A percentile compares a stretch with the other conserved stretches of the same genome.
These are phyloP conservation scores for Fistulinella prunicolor DNA, from an alignment of 768 basidiomycete species.

Conservation along the genomic window DNA sequence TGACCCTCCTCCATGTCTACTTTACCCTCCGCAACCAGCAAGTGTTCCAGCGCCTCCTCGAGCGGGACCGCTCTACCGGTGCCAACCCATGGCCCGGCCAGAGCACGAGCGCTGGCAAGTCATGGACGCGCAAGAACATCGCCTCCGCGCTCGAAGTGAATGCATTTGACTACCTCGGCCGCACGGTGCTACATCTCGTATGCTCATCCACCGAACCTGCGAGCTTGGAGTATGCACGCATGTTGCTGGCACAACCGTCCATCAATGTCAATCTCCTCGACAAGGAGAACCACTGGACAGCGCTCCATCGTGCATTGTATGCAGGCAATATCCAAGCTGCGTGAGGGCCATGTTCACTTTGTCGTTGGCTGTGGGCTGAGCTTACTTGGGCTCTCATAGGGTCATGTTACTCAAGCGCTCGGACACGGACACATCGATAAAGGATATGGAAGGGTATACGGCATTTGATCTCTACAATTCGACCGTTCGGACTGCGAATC, in stretches of 20 bases:
- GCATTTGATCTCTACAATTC: conserved; percentile 93
- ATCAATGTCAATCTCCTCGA: conserved; percentile 82
- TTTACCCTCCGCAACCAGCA: conserved; percentile 69
- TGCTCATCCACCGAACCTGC: conserved; percentile 58
- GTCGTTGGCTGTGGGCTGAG: neutral
- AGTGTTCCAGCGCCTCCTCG: conserved; percentile 74
- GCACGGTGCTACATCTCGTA: conserved; percentile 80
- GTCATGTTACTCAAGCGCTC: conserved; percentile 69
- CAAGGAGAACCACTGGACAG: conserved; percentile 85
- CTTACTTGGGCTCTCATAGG: conserved; percentile 39
- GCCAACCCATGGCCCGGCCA: conserved; percentile 21
- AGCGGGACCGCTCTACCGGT: conserved; percentile 41
- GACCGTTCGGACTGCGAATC: conserved; percentile 74
- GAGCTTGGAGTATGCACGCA: conserved; percentile 73
- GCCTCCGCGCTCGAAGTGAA: conserved; percentile 55
- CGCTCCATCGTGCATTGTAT: conserved; percentile 86
- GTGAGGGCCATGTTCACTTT: conserved; percentile 38
- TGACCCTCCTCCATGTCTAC: conserved; percentile 80
- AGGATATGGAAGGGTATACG: conserved; percentile 87
- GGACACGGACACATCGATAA: conserved; percentile 69
- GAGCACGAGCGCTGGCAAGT: conserved; percentile 53
- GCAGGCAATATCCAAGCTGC: conserved; percentile 69
- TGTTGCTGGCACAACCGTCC: conserved; percentile 70
- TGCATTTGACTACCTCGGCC: conserved; percentile 64
- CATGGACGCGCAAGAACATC: conserved; percentile 52